Percentiles rank a stretch among this genome's conserved stretches.
Conservation (phyloP, 2,329 filamentous ascomycete species). For the Chaetomium sp. region DNA sequence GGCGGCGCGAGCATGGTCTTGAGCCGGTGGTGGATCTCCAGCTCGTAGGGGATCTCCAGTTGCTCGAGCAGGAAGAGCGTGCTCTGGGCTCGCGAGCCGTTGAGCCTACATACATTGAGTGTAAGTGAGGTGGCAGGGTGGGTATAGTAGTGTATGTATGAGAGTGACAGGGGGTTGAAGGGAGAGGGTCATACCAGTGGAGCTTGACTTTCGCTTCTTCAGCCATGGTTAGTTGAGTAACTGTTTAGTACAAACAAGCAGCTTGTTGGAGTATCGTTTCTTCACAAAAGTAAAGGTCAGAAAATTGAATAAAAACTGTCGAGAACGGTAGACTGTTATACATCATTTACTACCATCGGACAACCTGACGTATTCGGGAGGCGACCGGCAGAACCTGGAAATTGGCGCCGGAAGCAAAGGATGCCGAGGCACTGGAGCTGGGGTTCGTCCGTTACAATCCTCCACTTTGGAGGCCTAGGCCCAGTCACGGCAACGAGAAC, state of each 20-base stretch:
- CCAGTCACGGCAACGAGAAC: too few relatives aligned
- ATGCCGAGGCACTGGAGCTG: background rate
- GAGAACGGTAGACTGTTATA: too few relatives aligned
- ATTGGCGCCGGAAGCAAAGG: too few relatives aligned
- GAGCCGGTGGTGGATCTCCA: conserved; percentile 70
- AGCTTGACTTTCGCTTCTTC: conserved; percentile 15
- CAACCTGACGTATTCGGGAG: too few relatives aligned
- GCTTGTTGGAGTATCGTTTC: too few relatives aligned
- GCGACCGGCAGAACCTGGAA: background rate
- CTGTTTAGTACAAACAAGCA: too few relatives aligned
- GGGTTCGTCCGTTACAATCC: too few relatives aligned
- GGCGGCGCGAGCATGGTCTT: conserved; percentile 58
- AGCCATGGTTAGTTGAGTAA: conserved; percentile 5
- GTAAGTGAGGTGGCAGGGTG: background rate
- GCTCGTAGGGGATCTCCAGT: conserved; percentile 68
- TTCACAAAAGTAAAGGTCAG: too few relatives aligned
- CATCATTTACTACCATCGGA: too few relatives aligned
- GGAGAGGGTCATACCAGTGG: conserved; percentile 16
- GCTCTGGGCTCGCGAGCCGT: conserved; percentile 74
- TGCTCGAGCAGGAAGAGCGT: conserved; percentile 84
- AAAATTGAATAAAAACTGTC: too few relatives aligned
- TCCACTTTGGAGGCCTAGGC: too few relatives aligned
- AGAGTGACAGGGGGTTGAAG: background rate
- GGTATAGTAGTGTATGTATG: background rate
- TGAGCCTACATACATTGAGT: conserved; percentile 56